Evolutionary conservation across 1,284 basidiomycete genomes (phyloP), one percentile per base, ranked within the genome.

Genomic region (Ustilago esculenta): DNA sequence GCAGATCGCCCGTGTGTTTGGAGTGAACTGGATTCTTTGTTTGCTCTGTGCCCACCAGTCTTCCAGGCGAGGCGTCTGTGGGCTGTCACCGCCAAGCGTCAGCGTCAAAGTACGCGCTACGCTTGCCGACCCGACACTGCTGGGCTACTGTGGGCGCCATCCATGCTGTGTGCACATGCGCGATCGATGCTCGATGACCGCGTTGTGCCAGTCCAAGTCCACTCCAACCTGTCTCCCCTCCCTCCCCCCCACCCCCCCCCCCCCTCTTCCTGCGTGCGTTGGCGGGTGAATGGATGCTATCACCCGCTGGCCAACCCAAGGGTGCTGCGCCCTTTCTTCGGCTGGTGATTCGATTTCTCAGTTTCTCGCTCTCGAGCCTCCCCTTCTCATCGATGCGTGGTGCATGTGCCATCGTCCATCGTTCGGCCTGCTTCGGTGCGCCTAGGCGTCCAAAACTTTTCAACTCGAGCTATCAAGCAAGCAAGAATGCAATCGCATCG

Each of bases 151-250:
- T n/a, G n/a, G n/a, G n/a, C n/a, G n/a, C n/a, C n/a, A n/a, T n/a
- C n/a, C n/a, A n/a, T n/a, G 23, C 44, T 54, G 58, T 51, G 55
- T n/a, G 32, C 14, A 32, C 21, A 61, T 61, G 59, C 52, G 37
- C 59, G 43, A 51, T 63, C 59, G 59, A 63, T 63, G 59, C 59
- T 63, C 52, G 59, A 63, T 55, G 59, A 63, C 59, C 36, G 44
- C 37, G 47, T 52, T 35, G 33, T 30, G 32, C 42, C 34, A 6
- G 2, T 14, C 30, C 18, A 23, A 17, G 4, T 43, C 32, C 17
- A n/a, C 23, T 15, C 41, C 33, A 10, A 23, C 24, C 32, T 15
- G 3, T 35, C 49, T 27, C 18, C 21, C 17, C n/a, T n/a, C n/a
- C n/a, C n/a, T n/a, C n/a, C n/a, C n/a, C n/a, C n/a, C n/a, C n/a